Evolutionary conservation across 2,329 filamentous ascomycete genomes (phyloP).

Genomic region (Aspergillus neotritici): DNA sequence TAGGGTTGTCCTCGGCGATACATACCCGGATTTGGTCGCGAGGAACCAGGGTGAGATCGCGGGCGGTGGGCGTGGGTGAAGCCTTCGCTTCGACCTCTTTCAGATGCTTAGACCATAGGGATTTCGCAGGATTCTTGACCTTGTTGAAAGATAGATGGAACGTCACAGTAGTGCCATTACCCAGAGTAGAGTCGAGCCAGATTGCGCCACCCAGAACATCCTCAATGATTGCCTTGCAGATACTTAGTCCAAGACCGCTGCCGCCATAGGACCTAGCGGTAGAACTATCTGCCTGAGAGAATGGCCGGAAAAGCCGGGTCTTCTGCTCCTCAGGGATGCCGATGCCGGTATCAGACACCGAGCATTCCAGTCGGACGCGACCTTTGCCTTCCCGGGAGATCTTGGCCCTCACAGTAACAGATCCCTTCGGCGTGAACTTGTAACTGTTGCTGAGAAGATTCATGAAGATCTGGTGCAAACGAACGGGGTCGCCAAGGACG

Average conservation of each 20-base stretch:
- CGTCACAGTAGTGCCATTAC: slow-evolving; percentile 56
- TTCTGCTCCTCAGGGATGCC: slow-evolving; percentile 74
- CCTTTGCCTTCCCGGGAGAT: slow-evolving; percentile 66
- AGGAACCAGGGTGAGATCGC: slow-evolving; percentile 67
- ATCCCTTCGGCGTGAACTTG: slow-evolving; percentile 85
- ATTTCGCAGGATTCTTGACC: slow-evolving; percentile 55
- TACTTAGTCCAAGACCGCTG: slow-evolving; percentile 83
- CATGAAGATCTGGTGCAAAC: slow-evolving; percentile 69
- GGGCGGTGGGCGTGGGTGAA: slow-evolving; percentile 43
- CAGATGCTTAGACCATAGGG: slow-evolving; percentile 48
- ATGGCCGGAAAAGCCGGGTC: slow-evolving; percentile 82
- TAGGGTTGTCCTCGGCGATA: slow-evolving; percentile 90
- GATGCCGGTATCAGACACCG: slow-evolving; percentile 84
- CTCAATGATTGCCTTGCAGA: slow-evolving; percentile 91
- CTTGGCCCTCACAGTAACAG: slow-evolving; percentile 73
- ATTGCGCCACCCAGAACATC: slow-evolving; percentile 86
- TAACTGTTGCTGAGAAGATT: slow-evolving; percentile 90
- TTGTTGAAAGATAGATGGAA: slow-evolving; percentile 86
- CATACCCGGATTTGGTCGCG: slow-evolving; percentile 78
- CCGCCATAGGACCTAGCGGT: slow-evolving; percentile 88
- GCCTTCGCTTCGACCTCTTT: slow-evolving; percentile 39
- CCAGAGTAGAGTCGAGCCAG: slow-evolving; percentile 69
- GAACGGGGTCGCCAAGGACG: slow-evolving; percentile 79
- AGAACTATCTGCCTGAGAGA: slow-evolving; percentile 86
- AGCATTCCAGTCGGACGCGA: slow-evolving; percentile 71